These are phyloP conservation scores for Rusavskia elegans DNA, from an alignment of 495 filamentous ascomycete genomes.

Conservation along the genomic window DNA sequence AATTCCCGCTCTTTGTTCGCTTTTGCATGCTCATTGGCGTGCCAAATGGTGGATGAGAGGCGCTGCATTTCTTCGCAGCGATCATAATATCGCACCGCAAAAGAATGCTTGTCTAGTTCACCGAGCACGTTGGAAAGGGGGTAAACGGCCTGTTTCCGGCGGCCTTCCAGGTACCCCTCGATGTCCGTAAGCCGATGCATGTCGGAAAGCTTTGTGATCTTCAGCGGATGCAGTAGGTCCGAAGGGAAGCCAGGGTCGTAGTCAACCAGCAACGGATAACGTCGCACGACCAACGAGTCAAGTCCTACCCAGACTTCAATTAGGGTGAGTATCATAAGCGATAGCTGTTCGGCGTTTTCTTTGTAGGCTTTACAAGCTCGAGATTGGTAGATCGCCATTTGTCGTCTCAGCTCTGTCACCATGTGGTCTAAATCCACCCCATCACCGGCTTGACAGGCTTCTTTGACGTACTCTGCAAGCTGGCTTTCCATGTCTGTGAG, in stretches of 20 bases:
- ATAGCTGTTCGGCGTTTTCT: constrained; percentile 28
- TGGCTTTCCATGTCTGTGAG: too few species aligned
- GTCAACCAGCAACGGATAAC: too few species aligned
- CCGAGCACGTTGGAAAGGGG: too few species aligned
- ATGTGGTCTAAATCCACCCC: constrained; percentile 2
- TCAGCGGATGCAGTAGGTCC: too few species aligned
- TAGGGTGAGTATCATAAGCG: constrained; percentile 41
- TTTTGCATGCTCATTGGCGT: constrained; percentile 8
- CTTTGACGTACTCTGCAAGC: too few species aligned
- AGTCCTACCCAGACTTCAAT: constrained; percentile 41
- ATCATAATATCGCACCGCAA: constrained; percentile 30
- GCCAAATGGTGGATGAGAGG: constrained; percentile 20
- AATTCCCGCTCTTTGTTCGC: constrained; percentile 16
- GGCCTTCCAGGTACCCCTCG: too few species aligned
- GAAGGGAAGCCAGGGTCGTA: too few species aligned
- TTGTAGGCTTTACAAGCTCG: constrained; percentile 24
- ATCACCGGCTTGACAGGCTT: too few species aligned
- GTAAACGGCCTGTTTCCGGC: too few species aligned
- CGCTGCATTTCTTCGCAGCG: constrained; percentile 17
- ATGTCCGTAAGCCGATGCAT: too few species aligned
- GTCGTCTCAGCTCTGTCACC: constrained; percentile 13
- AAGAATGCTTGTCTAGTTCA: constrained; percentile 1
- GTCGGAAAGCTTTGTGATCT: too few species aligned
- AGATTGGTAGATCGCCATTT: constrained; percentile 23
- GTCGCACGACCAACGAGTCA: constrained; percentile 8